Evolutionary conservation across 2,329 filamentous ascomycete genomes (phyloP).

Genomic region (Plenodomus tracheiphilus): DNA sequence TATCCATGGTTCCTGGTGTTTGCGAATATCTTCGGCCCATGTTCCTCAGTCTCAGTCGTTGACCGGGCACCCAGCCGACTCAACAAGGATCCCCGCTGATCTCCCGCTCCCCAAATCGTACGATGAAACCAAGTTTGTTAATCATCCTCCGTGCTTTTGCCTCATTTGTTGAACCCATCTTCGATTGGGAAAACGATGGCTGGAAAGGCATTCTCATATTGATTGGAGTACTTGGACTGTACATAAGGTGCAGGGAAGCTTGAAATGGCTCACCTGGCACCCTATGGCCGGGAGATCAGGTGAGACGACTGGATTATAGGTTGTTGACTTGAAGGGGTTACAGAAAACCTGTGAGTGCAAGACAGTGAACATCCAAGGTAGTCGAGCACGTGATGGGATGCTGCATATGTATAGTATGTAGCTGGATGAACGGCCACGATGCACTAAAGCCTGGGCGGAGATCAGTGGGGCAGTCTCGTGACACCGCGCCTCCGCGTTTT

Average conservation of each 20-base stretch:
- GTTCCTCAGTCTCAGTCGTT: neutral
- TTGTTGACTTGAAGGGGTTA: too few relatives aligned
- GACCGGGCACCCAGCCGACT: conserved; percentile 2
- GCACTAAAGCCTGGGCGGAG: too few relatives aligned
- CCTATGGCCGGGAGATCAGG: too few relatives aligned
- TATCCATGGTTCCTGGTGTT: neutral
- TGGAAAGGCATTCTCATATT: conserved; percentile 1
- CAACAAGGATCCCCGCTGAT: conserved; percentile 18
- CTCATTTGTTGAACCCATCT: neutral
- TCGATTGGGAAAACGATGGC: conserved; percentile 1
- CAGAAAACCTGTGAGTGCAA: too few relatives aligned
- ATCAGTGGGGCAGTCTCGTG: neutral
- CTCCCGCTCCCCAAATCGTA: conserved; percentile 16
- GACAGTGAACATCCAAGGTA: too few relatives aligned
- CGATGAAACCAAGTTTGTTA: neutral
- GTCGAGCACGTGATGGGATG: too few relatives aligned
- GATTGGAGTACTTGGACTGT: too few relatives aligned
- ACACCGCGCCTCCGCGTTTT: conserved; percentile 20
- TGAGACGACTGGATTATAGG: too few relatives aligned
- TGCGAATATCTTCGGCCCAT: neutral
- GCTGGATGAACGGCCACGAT: too few relatives aligned
- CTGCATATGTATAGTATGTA: too few relatives aligned
- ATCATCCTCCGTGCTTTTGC: neutral
- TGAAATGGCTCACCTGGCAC: too few relatives aligned
- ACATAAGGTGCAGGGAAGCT: too few relatives aligned